Evolutionary conservation across 176 grass and related monocot genomes (phyloP), one percentile per base, ranked within the genome.

Genomic region (Rhynchospora tenuis): DNA sequence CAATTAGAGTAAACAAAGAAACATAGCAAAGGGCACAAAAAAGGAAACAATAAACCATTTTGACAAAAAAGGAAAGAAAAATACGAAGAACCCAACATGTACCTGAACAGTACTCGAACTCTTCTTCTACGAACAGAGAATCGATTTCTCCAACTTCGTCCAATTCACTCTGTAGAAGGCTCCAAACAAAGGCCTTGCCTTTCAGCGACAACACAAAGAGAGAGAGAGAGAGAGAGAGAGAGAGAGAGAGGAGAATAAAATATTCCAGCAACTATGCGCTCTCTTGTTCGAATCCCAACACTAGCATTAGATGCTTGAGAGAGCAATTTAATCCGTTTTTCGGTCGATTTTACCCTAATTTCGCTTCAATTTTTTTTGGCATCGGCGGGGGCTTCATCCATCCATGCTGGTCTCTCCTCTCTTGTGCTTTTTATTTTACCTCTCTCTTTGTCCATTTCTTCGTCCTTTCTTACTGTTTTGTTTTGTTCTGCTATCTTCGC

Each of bases 251-350:
- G 54, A 64, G 33, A 71, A 69, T 69, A 73, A 80, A 80, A 80
- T 71, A 71, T 55, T 55, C 65, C 51, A 27, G 46, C 29, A 84
- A 55, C 68, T 73, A 84, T 38, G 0, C 27, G 64, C 43, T 60
- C 83, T 50, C 59, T 6, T 44, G 33, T 75, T 60, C 20, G 83
- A 85, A 78, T 78, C 83, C 11, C 69, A 77, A 77, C n/a, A 73
- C 48, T 47, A 71, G 82, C 82, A 84, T 84, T 84, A 70, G 81
- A 84, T 84, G 64, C 81, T 84, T 52, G 7, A 12, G 15, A 28
- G 58, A n/a, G 63, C 59, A 81, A 63, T 81, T 80, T 61, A 16
- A 43, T 29, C 24, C 1, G 28, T 78, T 78, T 48, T 77, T 19
- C 45, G 24, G 28, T 84, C 82, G 47, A 48, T 56, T 61, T 78